Evolutionary conservation across 257 asterid species (phyloP).

Genomic region (Gentiana straminea): DNA sequence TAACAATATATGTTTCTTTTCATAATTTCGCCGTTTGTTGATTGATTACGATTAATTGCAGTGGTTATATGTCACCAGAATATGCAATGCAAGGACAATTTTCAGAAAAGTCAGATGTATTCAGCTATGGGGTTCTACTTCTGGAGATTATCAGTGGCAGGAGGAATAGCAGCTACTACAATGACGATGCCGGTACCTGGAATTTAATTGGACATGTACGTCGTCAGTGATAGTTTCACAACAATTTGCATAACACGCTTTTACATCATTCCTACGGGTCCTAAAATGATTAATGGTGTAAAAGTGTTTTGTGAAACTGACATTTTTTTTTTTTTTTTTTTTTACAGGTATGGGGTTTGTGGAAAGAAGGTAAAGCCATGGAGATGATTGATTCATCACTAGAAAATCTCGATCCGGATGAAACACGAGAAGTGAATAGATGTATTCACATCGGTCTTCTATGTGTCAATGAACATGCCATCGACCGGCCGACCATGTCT

Average conservation of each 20-base stretch:
- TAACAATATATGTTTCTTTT: no score
- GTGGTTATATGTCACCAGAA: constrained; percentile 35
- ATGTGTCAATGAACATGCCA: constrained; percentile 44
- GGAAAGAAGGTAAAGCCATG: constrained; percentile 35
- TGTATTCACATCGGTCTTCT: constrained; percentile 49
- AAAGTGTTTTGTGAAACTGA: background rate
- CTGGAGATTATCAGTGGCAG: constrained; percentile 28
- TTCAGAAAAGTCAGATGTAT: constrained; percentile 31
- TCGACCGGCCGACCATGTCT: constrained; percentile 39
- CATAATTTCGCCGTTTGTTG: no score
- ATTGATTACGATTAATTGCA: constrained; percentile 6
- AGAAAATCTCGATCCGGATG: constrained; percentile 2
- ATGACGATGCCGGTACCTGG: constrained; percentile 12
- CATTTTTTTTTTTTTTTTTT: background rate
- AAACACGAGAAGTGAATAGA: constrained; percentile 20
- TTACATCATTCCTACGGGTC: no score
- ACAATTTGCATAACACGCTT: background rate
- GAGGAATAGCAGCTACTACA: constrained; percentile 16
- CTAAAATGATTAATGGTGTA: no score
- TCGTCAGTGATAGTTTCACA: background rate
- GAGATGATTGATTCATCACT: constrained; percentile 33
- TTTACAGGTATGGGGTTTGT: constrained; percentile 50
- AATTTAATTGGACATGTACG: constrained; percentile 25
- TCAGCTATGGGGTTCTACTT: constrained; percentile 27
- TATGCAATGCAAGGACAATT: constrained; percentile 25